Evolutionary conservation across 148 eudicot genomes (phyloP).

Genomic region (Camellia granthamiana): DNA sequence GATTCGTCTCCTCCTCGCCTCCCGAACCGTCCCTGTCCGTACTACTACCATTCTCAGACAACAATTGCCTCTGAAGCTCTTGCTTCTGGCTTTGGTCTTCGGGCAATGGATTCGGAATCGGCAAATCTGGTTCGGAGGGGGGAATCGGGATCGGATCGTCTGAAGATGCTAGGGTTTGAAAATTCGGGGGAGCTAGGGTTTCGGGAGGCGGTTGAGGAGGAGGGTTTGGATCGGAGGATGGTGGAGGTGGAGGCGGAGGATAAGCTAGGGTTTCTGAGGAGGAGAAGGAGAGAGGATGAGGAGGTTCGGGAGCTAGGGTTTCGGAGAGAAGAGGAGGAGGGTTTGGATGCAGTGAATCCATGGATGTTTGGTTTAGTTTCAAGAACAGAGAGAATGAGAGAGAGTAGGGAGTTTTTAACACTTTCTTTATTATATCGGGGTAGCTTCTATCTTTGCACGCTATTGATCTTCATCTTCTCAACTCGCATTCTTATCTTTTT

Average conservation of each 20-base stretch:
- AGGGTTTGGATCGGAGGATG: background rate
- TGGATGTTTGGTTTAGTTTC: background rate
- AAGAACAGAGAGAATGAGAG: background rate
- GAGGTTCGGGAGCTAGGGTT: slow-evolving; percentile 8
- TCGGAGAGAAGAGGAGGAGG: background rate
- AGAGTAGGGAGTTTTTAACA: no score
- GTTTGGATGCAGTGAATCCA: slow-evolving; percentile 19
- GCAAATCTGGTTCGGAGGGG: background rate
- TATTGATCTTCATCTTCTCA: no score
- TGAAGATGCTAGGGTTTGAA: background rate
- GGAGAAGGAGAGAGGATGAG: background rate
- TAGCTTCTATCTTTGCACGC: no score
- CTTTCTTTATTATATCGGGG: no score
- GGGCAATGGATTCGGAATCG: background rate
- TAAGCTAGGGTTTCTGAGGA: slow-evolving; percentile 6
- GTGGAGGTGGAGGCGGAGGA: background rate
- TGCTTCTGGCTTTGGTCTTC: background rate
- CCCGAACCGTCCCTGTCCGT: slow-evolving; percentile 8
- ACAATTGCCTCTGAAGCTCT: slow-evolving; percentile 8
- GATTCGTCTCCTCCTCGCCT: slow-evolving; percentile 10
- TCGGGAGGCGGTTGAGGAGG: slow-evolving; percentile 8
- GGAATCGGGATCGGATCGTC: background rate
- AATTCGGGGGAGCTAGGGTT: slow-evolving; percentile 2
- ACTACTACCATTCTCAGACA: background rate
- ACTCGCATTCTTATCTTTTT: no score